phyloP scores from a whole-genome alignment of 768 basidiomycete genomes.

The Collybia mongolica region DNA sequence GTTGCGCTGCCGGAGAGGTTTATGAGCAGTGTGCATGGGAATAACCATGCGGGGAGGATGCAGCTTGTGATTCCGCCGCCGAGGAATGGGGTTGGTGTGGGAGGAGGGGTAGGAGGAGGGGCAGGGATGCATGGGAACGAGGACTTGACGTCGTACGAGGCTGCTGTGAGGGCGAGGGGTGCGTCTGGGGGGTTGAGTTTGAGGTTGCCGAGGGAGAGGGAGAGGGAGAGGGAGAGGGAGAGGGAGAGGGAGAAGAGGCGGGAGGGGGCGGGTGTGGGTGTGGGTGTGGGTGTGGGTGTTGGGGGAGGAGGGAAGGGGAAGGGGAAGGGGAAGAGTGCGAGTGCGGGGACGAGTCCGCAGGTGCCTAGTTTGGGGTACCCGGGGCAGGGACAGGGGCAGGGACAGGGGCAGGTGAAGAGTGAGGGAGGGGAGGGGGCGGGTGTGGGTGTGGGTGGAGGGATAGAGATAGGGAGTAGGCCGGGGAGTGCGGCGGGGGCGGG shows the following conservation, averaged over 20 bases:
- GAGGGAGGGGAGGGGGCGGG: background rate
- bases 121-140: conserved; percentile 36
- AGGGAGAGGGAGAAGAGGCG: no score
- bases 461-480: conserved; percentile 12
- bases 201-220: conserved; percentile 38
- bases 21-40: conserved; percentile 5
- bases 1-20: conserved; percentile 30
- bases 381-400: background rate
- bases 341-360: conserved; percentile 13
- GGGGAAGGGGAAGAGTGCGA: background rate
- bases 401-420: background rate
- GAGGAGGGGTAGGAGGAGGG: conserved; percentile 14
- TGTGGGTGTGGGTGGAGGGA: background rate
- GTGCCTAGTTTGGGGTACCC: background rate
- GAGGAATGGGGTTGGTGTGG: conserved; percentile 3
- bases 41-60: background rate
- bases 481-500: conserved; percentile 26
- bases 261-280: background rate
- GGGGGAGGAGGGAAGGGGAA: background rate
- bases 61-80: background rate
- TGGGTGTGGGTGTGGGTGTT: conserved; percentile 5
- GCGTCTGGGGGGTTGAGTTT: conserved; percentile 43
- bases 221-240: conserved; percentile 11
- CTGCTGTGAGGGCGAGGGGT: conserved; percentile 50
- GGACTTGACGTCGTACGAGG: conserved; percentile 71